phyloP scores from a whole-genome alignment of 108 stramenopile genomes.

The Bacterosira constricta region DNA sequence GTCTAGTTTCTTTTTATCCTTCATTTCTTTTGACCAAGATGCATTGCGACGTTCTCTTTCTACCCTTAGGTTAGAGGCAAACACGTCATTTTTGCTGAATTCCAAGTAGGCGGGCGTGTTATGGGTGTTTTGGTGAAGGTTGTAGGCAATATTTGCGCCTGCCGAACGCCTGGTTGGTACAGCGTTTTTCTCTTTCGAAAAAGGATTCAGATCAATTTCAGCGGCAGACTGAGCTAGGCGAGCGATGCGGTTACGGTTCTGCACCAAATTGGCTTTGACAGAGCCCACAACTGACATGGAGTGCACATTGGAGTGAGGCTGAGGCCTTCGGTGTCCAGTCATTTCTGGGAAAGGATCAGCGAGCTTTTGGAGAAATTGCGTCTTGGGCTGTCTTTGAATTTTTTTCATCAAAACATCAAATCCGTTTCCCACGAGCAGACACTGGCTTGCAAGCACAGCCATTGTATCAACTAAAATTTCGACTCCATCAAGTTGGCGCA shows the following conservation, averaged over 20 bases:
- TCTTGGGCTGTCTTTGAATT: constrained; percentile 21
- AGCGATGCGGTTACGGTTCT: constrained; percentile 40
- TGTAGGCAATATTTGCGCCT: constrained; percentile 19
- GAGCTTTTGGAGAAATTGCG: not conserved
- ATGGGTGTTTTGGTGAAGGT: constrained; percentile 16
- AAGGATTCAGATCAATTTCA: constrained; percentile 17
- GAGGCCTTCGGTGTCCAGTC: not conserved
- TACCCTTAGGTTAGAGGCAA: constrained; percentile 72
- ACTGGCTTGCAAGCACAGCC: constrained; percentile 58
- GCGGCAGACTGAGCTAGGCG: constrained; percentile 49
- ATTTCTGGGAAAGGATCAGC: constrained; percentile 8
- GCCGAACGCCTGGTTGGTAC: not conserved
- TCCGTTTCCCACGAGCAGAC: constrained; percentile 38
- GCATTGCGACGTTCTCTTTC: constrained; percentile 71
- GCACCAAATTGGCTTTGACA: constrained; percentile 38
- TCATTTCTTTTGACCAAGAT: constrained; percentile 62
- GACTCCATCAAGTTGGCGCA: constrained; percentile 66
- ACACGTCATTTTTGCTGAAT: constrained; percentile 75
- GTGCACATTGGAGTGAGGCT: not conserved
- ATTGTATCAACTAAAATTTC: constrained; percentile 84
- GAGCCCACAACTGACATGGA: constrained; percentile 28
- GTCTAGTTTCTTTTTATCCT: constrained; percentile 32
- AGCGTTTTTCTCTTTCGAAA: not conserved
- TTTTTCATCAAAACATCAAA: constrained; percentile 23
- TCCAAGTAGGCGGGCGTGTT: constrained; percentile 68